These are phyloP conservation scores for Pseudopediastrum boryanum DNA, from an alignment of 139 green algal genomes.

Conservation along the genomic window DNA sequence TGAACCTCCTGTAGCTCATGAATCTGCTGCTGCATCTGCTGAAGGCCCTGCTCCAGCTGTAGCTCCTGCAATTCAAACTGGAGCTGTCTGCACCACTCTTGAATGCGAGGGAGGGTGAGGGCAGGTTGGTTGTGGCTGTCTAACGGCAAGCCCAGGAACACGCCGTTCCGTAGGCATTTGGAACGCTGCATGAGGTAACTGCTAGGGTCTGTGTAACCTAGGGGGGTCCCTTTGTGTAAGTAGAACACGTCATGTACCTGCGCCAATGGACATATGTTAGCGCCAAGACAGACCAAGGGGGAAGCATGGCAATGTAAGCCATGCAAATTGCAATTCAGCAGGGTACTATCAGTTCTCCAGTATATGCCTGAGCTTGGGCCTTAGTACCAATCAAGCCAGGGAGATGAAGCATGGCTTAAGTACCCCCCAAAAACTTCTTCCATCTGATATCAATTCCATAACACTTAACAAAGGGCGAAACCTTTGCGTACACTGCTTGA, in stretches of 20 bases:
- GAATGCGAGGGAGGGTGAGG: neutral
- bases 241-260: neutral
- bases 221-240: neutral
- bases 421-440: too few species aligned
- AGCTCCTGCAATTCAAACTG: neutral
- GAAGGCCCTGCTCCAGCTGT: constrained; percentile 6
- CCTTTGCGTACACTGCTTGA: too few species aligned
- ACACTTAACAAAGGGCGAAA: too few species aligned
- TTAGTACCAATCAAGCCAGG: too few species aligned
- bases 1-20: too few species aligned
- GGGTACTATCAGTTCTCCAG: too few species aligned
- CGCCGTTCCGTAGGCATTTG: neutral
- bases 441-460: too few species aligned
- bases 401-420: too few species aligned
- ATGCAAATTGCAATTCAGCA: too few species aligned
- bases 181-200: neutral
- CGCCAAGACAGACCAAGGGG: neutral
- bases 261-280: neutral
- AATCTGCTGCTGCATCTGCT: too few species aligned
- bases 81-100: neutral
- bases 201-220: neutral
- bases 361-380: too few species aligned
- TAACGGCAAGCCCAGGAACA: neutral
- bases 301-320: too few species aligned
- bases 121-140: neutral